phyloP scores from a whole-genome alignment of 805 yeast genomes.

The Ogataea methanolica region DNA sequence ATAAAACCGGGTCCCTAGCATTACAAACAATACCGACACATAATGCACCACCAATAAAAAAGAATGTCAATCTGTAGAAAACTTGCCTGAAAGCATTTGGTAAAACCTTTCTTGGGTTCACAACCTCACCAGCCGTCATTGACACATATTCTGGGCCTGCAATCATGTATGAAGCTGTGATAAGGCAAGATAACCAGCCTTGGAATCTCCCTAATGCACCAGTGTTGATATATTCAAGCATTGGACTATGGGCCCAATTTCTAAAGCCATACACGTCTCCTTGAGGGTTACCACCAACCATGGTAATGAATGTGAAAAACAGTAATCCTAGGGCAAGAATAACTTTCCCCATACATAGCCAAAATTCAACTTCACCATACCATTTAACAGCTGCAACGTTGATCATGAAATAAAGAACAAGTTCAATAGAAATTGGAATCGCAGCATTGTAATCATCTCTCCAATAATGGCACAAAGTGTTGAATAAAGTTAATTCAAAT shows the following conservation, averaged over 20 bases:
- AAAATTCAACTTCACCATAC: constrained; percentile 48
- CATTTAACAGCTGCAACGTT: constrained; percentile 63
- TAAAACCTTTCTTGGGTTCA: constrained; percentile 37
- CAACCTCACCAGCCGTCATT: constrained; percentile 43
- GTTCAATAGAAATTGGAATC: constrained; percentile 58
- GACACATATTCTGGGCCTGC: constrained; percentile 53
- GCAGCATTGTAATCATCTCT: constrained; percentile 66
- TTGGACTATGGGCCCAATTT: constrained; percentile 36
- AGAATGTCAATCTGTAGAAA: constrained; percentile 37
- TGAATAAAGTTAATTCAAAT: constrained; percentile 45
- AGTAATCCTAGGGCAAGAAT: constrained; percentile 35
- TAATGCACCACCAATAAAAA: constrained; percentile 44
- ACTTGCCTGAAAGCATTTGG: constrained; percentile 42
- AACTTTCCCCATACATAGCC: constrained; percentile 36
- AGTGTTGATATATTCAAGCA: constrained; percentile 29
- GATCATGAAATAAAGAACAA: constrained; percentile 54
- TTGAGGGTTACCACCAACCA: constrained; percentile 78
- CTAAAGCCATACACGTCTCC: constrained; percentile 61
- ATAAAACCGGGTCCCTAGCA: constrained; percentile 35
- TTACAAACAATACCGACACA: constrained; percentile 43
- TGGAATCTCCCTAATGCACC: constrained; percentile 41
- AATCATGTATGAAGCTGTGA: constrained; percentile 66
- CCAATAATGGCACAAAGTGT: constrained; percentile 73
- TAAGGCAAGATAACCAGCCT: constrained; percentile 48
- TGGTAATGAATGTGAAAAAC: constrained; percentile 45